Percentiles rank a stretch among this genome's conserved stretches.
Conservation (phyloP, 2,329 filamentous ascomycete genomes). For the Xylaria sp. region DNA sequence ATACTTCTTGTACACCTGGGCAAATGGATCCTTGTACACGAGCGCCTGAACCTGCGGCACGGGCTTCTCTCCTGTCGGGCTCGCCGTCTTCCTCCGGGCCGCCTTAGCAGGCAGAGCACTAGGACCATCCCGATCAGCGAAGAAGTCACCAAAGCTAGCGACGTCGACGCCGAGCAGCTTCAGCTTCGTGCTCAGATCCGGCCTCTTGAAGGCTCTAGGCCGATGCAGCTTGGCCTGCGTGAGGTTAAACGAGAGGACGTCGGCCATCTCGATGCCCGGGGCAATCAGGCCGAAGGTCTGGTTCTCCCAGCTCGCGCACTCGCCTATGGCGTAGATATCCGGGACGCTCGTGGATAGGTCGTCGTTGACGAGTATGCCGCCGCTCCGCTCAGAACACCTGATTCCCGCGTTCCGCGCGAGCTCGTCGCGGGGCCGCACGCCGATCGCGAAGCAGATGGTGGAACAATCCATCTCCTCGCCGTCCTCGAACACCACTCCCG, state of each 20-base stretch:
- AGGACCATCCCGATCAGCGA: conserved; percentile 86
- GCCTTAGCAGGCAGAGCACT: conserved; percentile 74
- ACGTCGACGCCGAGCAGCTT: conserved; percentile 92
- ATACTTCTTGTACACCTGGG: conserved; percentile 92
- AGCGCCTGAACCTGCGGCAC: conserved; percentile 78
- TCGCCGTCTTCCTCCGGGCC: conserved; percentile 54
- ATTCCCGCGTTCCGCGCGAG: conserved; percentile 77
- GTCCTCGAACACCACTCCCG: conserved; percentile 82
- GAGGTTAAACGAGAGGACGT: conserved; percentile 89
- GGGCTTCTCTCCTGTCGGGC: conserved; percentile 63
- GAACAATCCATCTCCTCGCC: conserved; percentile 80
- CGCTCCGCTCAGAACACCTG: conserved; percentile 75
- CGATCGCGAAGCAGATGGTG: conserved; percentile 90
- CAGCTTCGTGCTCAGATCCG: conserved; percentile 89
- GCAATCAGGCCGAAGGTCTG: conserved; percentile 91
- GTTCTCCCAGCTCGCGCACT: conserved; percentile 89
- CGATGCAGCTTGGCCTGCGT: conserved; percentile 81
- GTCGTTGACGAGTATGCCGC: conserved; percentile 77
- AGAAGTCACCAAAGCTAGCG: conserved; percentile 93
- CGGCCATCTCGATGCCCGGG: conserved; percentile 91
- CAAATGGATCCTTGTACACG: conserved; percentile 89
- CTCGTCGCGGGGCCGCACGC: conserved; percentile 82
- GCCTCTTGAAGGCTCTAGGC: conserved; percentile 77
- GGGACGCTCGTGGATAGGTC: conserved; percentile 74
- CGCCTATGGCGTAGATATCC: conserved; percentile 86